Conservation (phyloP, 192 early-diverging fungal species). For the Gonapodya prolifera region DNA sequence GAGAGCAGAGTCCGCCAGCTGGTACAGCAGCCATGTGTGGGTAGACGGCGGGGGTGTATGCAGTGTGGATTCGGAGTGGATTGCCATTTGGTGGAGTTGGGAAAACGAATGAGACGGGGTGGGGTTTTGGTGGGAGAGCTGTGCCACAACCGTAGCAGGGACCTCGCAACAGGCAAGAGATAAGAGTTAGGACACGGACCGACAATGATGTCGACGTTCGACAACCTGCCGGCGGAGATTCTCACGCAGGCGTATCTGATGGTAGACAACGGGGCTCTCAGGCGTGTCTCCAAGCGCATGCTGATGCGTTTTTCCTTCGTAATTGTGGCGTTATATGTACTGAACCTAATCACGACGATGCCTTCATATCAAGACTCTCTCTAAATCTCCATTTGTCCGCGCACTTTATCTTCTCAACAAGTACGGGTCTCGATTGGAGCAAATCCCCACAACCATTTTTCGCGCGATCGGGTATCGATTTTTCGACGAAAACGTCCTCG, state of each 20-base stretch:
- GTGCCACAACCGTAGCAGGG: too few relatives aligned
- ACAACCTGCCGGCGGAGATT: neutral
- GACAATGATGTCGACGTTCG: neutral
- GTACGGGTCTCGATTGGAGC: neutral
- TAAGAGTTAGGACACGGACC: too few relatives aligned
- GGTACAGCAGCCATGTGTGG: slow-evolving; percentile 73
- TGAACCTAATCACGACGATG: neutral
- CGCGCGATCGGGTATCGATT: neutral
- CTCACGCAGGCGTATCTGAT: neutral
- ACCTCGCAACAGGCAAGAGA: too few relatives aligned
- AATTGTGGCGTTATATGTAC: neutral
- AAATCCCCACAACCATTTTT: neutral
- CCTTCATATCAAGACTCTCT: neutral
- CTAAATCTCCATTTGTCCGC: neutral
- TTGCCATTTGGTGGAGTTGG: too few relatives aligned
- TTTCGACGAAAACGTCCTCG: neutral
- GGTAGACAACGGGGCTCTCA: neutral
- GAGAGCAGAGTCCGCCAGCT: slow-evolving; percentile 82
- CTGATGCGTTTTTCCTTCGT: neutral
- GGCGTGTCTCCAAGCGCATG: neutral
- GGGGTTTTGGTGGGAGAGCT: too few relatives aligned
- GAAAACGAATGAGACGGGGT: too few relatives aligned
- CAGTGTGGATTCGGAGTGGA: too few relatives aligned
- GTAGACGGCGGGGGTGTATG: too few relatives aligned
- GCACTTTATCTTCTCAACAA: neutral